These are phyloP conservation scores for Zygoascus biomembranicola DNA, from an alignment of 805 yeast species.

Conservation along the genomic window DNA sequence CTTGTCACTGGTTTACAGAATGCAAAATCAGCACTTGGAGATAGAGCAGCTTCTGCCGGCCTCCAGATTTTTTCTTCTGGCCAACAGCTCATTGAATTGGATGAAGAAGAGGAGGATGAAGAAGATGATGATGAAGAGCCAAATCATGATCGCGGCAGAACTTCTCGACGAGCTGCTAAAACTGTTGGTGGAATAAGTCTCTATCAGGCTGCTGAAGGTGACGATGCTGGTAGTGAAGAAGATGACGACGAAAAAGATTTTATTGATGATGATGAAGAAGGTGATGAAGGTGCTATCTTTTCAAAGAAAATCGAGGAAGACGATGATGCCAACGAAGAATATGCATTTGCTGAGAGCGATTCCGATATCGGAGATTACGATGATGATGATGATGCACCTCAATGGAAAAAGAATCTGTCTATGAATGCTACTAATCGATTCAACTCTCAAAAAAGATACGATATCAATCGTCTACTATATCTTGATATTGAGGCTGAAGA, in stretches of 20 bases:
- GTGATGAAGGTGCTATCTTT: conserved; percentile 17
- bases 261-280: conserved; percentile 15
- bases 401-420: conserved; percentile 28
- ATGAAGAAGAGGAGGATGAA: conserved; percentile 33
- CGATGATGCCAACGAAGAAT: conserved; percentile 39
- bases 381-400: conserved; percentile 23
- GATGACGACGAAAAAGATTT: conserved; percentile 26
- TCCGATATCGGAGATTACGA: conserved; percentile 36
- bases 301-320: conserved; percentile 15
- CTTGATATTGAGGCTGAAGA: conserved; percentile 62
- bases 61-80: conserved; percentile 65
- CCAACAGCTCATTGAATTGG: conserved; percentile 35
- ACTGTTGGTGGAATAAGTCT: conserved; percentile 26
- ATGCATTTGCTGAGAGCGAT: conserved; percentile 36
- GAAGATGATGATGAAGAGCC: conserved; percentile 28
- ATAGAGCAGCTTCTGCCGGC: conserved; percentile 49
- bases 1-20: conserved; percentile 75
- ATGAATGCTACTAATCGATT: conserved; percentile 53
- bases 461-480: conserved; percentile 72
- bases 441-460: conserved; percentile 56
- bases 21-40: conserved; percentile 52
- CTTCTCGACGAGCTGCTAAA: conserved; percentile 51
- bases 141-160: conserved; percentile 55
- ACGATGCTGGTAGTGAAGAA: conserved; percentile 10
- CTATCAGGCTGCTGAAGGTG: conserved; percentile 38